Percentiles rank a stretch among this genome's conserved stretches.
Evolutionary conservation across 179 eudicot genomes (phyloP).

Genomic region (Vitellaria paradoxa): DNA sequence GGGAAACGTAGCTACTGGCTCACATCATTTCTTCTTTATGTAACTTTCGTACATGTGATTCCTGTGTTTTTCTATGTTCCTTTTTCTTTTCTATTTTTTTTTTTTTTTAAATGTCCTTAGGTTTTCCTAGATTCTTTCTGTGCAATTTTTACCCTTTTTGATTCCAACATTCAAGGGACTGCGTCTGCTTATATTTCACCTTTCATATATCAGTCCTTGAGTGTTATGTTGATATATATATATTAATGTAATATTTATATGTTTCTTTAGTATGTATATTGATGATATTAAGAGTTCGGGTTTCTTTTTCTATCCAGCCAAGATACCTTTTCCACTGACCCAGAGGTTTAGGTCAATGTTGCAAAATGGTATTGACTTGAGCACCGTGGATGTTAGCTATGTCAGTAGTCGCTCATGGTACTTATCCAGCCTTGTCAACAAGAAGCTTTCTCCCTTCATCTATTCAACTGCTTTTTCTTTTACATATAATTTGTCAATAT

Average conservation of each 20-base stretch:
- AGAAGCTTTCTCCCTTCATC: slow-evolving; percentile 1
- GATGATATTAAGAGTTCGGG: not conserved
- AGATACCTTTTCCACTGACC: slow-evolving; percentile 94
- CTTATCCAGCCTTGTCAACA: slow-evolving; percentile 10
- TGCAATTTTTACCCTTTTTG: slow-evolving; percentile 18
- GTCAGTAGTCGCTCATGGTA: slow-evolving; percentile 99
- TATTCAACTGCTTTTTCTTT: not conserved
- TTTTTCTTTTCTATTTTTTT: slow-evolving; percentile 21
- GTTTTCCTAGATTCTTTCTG: slow-evolving; percentile 8
- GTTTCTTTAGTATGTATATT: slow-evolving; percentile 49
- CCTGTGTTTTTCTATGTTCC: not conserved
- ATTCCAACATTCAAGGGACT: not conserved
- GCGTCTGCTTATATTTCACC: slow-evolving; percentile 1
- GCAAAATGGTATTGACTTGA: slow-evolving; percentile 91
- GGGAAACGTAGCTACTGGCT: not conserved
- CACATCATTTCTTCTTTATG: not conserved
- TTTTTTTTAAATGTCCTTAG: slow-evolving; percentile 63
- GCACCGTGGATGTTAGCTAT: slow-evolving; percentile 98
- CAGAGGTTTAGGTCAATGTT: slow-evolving; percentile 97
- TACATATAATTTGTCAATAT: not conserved
- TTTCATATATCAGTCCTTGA: not conserved
- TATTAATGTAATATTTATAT: slow-evolving; percentile 67
- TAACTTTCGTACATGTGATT: not conserved
- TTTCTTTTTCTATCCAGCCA: slow-evolving; percentile 50
- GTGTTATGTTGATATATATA: slow-evolving; percentile 33